Conservation (phyloP, 345 rosid genomes). For the Brassica carinata region DNA sequence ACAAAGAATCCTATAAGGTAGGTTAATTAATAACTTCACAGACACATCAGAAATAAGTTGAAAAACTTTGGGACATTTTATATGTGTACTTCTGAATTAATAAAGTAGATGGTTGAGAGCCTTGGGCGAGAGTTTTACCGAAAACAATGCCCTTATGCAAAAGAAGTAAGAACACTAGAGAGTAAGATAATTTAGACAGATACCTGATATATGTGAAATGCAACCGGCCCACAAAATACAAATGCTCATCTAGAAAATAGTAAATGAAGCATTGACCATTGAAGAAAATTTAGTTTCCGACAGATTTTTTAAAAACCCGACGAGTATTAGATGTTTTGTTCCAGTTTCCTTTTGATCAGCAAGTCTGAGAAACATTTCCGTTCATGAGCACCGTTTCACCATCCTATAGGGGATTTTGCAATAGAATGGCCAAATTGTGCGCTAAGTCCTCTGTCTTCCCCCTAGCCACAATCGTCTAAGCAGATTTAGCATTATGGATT, state of each 20-base stretch:
- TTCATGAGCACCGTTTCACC: not conserved
- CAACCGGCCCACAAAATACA: not conserved
- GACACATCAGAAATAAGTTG: too few species aligned
- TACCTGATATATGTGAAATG: too few species aligned
- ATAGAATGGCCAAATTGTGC: not conserved
- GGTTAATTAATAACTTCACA: too few species aligned
- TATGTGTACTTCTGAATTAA: too few species aligned
- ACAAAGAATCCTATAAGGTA: too few species aligned
- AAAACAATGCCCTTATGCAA: too few species aligned
- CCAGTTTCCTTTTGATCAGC: not conserved
- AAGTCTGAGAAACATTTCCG: not conserved
- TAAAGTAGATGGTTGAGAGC: too few species aligned
- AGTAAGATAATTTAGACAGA: not conserved
- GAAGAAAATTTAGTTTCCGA: not conserved
- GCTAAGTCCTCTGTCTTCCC: not conserved
- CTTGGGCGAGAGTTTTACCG: too few species aligned
- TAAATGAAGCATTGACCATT: not conserved
- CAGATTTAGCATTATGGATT: not conserved
- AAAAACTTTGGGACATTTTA: too few species aligned
- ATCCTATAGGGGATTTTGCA: not conserved
- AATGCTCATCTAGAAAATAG: not conserved
- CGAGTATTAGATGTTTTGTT: not conserved
- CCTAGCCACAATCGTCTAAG: not conserved
- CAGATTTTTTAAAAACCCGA: not conserved
- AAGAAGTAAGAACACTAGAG: too few species aligned